phyloP scores from a whole-genome alignment of 2,329 filamentous ascomycete species.

The Arthrobotrys musiformis region DNA sequence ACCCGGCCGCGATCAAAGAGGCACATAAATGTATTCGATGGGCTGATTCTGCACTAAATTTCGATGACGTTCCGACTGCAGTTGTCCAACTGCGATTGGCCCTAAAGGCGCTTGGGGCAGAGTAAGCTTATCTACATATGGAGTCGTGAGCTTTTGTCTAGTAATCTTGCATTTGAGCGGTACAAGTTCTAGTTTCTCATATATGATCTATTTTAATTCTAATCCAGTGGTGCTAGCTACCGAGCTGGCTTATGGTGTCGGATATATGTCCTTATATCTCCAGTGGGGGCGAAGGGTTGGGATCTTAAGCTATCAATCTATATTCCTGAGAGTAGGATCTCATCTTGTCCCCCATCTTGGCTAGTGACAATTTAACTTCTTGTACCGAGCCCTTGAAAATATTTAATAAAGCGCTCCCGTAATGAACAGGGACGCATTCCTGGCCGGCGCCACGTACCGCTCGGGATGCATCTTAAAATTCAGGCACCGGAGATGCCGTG shows the following conservation, averaged over 20 bases:
- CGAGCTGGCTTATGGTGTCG: background rate
- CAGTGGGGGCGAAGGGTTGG: too few relatives aligned
- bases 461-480: too few relatives aligned
- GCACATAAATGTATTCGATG: constrained; percentile 97
- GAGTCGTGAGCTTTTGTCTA: background rate
- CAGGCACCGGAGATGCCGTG: too few relatives aligned
- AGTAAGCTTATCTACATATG: background rate
- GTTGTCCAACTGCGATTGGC: constrained; percentile 84
- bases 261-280: too few relatives aligned
- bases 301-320: too few relatives aligned
- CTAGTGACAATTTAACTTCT: too few relatives aligned
- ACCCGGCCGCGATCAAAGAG: constrained; percentile 77
- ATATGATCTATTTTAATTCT: background rate
- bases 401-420: too few relatives aligned
- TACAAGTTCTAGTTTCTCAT: background rate
- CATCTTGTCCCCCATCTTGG: too few relatives aligned
- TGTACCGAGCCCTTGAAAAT: too few relatives aligned
- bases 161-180: constrained; percentile 10
- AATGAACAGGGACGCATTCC: too few relatives aligned
- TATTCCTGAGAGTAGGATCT: too few relatives aligned
- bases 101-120: constrained; percentile 75
- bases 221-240: background rate
- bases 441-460: too few relatives aligned
- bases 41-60: constrained; percentile 96
- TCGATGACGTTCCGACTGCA: constrained; percentile 92